Conservation (phyloP, 371 early-diverging fungal genomes). For the Rhizomucor pusillus region DNA sequence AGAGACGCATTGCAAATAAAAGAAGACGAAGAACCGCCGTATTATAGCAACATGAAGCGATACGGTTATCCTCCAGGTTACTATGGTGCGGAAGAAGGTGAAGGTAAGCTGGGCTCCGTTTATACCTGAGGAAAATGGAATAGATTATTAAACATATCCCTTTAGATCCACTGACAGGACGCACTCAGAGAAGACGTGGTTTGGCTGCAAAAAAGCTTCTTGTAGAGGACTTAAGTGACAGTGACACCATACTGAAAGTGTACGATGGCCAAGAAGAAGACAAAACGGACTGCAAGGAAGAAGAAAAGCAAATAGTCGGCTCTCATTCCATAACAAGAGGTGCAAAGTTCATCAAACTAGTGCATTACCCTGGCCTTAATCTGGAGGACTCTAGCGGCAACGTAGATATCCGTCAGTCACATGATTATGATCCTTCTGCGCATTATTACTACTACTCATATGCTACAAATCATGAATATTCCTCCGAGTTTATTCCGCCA, state of each 20-base stretch:
- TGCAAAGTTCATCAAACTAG: not conserved
- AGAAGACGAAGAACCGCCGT: slow-evolving; percentile 5
- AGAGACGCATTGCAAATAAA: slow-evolving; percentile 9
- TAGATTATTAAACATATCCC: not conserved
- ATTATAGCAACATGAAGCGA: slow-evolving; percentile 10
- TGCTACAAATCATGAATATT: not conserved
- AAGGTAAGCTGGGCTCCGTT: slow-evolving; percentile 9
- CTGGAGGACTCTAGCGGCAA: not conserved
- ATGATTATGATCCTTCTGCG: no score
- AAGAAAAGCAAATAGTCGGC: not conserved
- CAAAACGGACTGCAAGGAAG: not conserved
- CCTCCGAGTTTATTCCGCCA: not conserved
- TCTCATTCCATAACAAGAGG: not conserved
- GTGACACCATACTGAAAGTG: not conserved
- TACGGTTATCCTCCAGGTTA: slow-evolving; percentile 16
- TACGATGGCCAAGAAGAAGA: not conserved
- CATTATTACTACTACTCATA: not conserved
- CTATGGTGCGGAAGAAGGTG: slow-evolving; percentile 2
- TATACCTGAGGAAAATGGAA: no score
- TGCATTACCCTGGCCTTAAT: slow-evolving; percentile 1
- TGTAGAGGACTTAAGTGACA: not conserved
- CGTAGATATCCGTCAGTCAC: not conserved
- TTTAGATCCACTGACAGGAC: not conserved
- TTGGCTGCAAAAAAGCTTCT: not conserved
- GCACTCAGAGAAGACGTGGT: not conserved